These are phyloP conservation scores for Lichtheimia ornata DNA, from an alignment of 371 early-diverging fungal species.

Conservation along the genomic window DNA sequence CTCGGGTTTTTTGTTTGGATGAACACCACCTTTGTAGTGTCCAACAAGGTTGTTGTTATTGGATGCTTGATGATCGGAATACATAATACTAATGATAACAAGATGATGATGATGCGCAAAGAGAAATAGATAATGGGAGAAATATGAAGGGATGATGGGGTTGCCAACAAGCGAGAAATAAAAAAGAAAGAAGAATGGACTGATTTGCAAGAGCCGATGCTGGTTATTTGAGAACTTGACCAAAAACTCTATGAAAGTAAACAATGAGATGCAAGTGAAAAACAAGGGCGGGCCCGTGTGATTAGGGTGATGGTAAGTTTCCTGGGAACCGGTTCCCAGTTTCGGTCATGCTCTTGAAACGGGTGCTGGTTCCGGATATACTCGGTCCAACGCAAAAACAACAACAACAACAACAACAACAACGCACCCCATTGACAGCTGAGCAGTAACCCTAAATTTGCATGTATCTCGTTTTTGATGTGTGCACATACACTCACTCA, in stretches of 20 bases:
- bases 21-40: constrained; percentile 4
- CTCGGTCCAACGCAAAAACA: too few species aligned
- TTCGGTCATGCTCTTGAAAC: constrained; percentile 4
- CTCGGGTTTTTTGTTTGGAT: constrained; percentile 36
- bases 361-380: background rate
- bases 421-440: too few species aligned
- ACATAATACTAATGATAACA: background rate
- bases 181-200: constrained; percentile 4
- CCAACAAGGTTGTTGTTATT: background rate
- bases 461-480: background rate
- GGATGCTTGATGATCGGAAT: background rate
- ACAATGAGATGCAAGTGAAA: constrained; percentile 4
- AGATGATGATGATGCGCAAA: constrained; percentile 2
- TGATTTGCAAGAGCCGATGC: constrained; percentile 12
- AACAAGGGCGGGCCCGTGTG: constrained; percentile 5
- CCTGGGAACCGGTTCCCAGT: constrained; percentile 9
- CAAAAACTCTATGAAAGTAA: constrained; percentile 10
- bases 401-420: too few species aligned
- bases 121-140: background rate
- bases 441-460: too few species aligned
- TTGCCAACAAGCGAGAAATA: background rate
- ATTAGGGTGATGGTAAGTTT: constrained; percentile 2
- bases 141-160: background rate
- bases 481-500: background rate
- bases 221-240: constrained; percentile 18